phyloP scores from a whole-genome alignment of 2,329 filamentous ascomycete genomes.

The Botrytis cinerea region DNA sequence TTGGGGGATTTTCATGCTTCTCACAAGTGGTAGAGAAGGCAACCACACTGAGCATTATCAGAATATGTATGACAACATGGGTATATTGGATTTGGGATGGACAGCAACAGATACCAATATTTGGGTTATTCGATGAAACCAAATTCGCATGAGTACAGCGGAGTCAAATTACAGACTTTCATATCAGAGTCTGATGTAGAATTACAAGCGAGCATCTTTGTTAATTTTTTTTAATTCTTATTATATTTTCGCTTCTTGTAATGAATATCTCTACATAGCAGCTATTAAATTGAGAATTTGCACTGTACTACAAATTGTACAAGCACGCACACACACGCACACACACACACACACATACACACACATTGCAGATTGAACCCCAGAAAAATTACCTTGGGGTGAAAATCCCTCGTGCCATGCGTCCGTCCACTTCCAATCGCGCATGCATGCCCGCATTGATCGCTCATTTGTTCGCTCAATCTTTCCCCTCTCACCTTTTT shows the following conservation, averaged over 20 bases:
- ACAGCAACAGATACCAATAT: constrained; percentile 11
- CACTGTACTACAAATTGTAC: neutral
- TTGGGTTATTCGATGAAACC: neutral
- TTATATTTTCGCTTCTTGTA: too few relatives aligned
- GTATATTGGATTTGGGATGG: neutral
- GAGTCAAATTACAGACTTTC: constrained; percentile 6
- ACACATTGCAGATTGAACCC: neutral
- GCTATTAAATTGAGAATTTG: neutral
- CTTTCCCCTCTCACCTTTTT: neutral
- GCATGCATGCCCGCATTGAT: neutral
- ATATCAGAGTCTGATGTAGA: neutral
- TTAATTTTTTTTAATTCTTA: neutral
- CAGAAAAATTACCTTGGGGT: neutral
- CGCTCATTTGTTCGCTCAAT: constrained; percentile 7
- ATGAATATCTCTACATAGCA: neutral
- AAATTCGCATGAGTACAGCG: constrained; percentile 3
- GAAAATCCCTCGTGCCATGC: neutral
- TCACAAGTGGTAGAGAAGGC: neutral
- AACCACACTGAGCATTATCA: neutral
- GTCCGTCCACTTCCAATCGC: neutral
- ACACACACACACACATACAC: too few relatives aligned
- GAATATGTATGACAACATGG: neutral
- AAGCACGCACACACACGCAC: neutral
- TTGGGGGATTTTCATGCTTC: neutral
- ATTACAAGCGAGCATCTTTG: neutral